These are phyloP conservation scores for Akanthomyces uredinophilus DNA, from an alignment of 2,329 filamentous ascomycete species.

Conservation along the genomic window DNA sequence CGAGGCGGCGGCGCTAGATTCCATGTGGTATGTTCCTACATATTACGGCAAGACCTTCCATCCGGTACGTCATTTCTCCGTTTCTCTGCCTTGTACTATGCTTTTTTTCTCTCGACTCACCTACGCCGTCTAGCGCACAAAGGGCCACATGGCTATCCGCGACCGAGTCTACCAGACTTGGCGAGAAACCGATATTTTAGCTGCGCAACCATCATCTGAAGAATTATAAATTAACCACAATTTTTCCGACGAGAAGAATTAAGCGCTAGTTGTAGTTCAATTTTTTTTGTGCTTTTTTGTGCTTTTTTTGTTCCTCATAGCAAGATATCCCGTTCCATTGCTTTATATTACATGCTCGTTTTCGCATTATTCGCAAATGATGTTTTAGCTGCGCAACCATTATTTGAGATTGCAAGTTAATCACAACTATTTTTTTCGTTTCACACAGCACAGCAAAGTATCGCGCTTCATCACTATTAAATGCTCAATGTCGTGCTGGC, in stretches of 20 bases:
- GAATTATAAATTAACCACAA: conserved; percentile 3
- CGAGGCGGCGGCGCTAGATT: conserved; percentile 25
- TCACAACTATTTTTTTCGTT: too few relatives aligned
- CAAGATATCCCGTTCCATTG: background rate
- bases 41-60: conserved; percentile 44
- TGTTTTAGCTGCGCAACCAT: too few relatives aligned
- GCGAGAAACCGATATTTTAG: conserved; percentile 16
- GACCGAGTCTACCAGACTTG: conserved; percentile 22
- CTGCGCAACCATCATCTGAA: background rate
- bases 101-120: background rate
- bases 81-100: background rate
- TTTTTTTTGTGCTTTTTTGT: background rate
- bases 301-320: background rate
- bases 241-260: background rate
- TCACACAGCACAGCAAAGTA: too few relatives aligned
- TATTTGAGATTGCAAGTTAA: too few relatives aligned
- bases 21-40: conserved; percentile 43
- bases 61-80: conserved; percentile 26
- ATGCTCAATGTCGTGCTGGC: too few relatives aligned
- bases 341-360: too few relatives aligned
- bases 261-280: background rate
- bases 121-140: conserved; percentile 25
- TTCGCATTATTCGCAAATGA: too few relatives aligned
- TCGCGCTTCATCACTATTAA: too few relatives aligned
- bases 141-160: conserved; percentile 34